Evolutionary conservation across 1,139 yeast species (phyloP), one percentile per base, ranked within the genome.

Genomic region (Nakaseomyces kungkrabaensis): DNA sequence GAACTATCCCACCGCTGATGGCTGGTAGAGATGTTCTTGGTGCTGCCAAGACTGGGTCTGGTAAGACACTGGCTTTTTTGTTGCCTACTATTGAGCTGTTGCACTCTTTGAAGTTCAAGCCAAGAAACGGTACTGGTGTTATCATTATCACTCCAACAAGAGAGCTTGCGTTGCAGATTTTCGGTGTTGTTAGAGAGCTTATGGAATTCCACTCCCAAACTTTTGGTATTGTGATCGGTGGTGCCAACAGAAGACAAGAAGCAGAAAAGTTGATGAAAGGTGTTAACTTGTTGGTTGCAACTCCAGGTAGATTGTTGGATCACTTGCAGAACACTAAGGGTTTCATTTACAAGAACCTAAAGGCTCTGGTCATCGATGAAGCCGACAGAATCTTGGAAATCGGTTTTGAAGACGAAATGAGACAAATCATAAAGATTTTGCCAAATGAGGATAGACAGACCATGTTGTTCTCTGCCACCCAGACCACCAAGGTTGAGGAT

Each of bases 391-490:
- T 92, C 59, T 75, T 92, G 65, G 97, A 92, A 70, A 89, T 89
- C 65, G 98, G 98, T 56, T 92, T 92, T 70, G 97, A 92, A 73
- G 97, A 92, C 59, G 97, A 92, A 74, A 92, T 92, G 97, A 85
- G 79, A 68, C 97, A 94, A 71, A 92, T 92, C 63, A 88, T 92
- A 65, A 87, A 85, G 70, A 87, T 94, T 55, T 74, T 94, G 64
- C 99, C 99, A 46, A 85, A 81, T 56, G 95, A 89, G 57, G 90
- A 85, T 59, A 84, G 99, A 71, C 99, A 92, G 70, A 78, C 96
- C 41, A 92, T 92, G 97, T 74, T 92, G 59, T 92, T 94, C 67
- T 89, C 97, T 13, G 98, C 99, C 47, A 92, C 99, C 1, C 99
- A 92, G 69, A 92, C 99, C 40, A 92, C 97, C 45, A 94, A 94